Evolutionary conservation across 768 basidiomycete species (phyloP).

Genomic region (Pulveroboletus sp.): DNA sequence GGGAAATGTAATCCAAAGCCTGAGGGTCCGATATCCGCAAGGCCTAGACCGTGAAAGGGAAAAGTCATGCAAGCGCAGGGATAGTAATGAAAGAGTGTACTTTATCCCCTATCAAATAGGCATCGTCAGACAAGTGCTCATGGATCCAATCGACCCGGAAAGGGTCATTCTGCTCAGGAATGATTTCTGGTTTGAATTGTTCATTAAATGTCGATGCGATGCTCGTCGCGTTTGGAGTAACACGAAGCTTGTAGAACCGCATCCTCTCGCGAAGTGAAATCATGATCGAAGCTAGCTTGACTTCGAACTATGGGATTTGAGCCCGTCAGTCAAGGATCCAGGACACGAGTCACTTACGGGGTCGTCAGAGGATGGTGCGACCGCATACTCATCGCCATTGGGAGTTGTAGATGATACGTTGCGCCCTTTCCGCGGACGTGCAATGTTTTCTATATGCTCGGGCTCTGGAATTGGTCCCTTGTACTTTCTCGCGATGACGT

Average conservation of each 20-base stretch:
- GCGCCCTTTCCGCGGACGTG: slow-evolving; percentile 46
- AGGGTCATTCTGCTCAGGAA: slow-evolving; percentile 79
- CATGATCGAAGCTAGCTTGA: slow-evolving; percentile 67
- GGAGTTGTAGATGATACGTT: slow-evolving; percentile 19
- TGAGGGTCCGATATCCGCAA: slow-evolving; percentile 66
- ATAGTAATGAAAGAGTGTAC: slow-evolving; percentile 31
- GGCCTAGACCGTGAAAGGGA: slow-evolving; percentile 43
- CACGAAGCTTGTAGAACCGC: slow-evolving; percentile 79
- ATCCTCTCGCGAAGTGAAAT: slow-evolving; percentile 75
- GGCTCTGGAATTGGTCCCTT: slow-evolving; percentile 41
- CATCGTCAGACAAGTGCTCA: slow-evolving; percentile 39
- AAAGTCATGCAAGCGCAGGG: slow-evolving; percentile 3
- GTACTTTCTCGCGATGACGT: slow-evolving; percentile 67
- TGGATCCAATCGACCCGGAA: slow-evolving; percentile 83
- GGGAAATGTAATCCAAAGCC: slow-evolving; percentile 61
- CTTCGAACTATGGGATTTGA: slow-evolving; percentile 53
- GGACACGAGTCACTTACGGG: slow-evolving; percentile 41
- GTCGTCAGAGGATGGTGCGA: slow-evolving; percentile 49
- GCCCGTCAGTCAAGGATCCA: not conserved
- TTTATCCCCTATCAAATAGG: slow-evolving; percentile 64
- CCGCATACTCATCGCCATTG: slow-evolving; percentile 48
- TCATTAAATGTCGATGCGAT: slow-evolving; percentile 78
- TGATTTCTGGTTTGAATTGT: slow-evolving; percentile 80
- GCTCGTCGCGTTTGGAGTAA: slow-evolving; percentile 62
- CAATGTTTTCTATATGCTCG: slow-evolving; percentile 45